These are phyloP conservation scores for Boletellus sp. DNA, from an alignment of 768 basidiomycete species.

Conservation along the genomic window DNA sequence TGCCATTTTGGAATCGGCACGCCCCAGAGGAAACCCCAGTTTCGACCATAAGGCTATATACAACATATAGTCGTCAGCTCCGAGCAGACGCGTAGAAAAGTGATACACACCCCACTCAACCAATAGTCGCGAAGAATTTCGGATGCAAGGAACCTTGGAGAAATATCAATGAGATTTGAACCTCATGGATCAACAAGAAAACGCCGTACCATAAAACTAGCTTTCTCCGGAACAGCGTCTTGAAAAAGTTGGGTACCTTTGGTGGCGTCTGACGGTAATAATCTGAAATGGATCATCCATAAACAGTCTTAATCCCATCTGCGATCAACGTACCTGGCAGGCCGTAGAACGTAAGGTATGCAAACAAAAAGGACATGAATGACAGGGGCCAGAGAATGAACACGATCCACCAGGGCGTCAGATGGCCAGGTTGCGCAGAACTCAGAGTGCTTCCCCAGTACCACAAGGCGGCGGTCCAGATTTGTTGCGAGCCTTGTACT, in stretches of 20 bases:
- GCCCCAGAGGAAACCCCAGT: constrained; percentile 93
- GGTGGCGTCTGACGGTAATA: constrained; percentile 92
- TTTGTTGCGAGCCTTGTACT: constrained; percentile 92
- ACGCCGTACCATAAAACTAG: constrained; percentile 72
- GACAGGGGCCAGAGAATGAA: constrained; percentile 80
- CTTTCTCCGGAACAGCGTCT: constrained; percentile 84
- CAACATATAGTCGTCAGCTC: constrained; percentile 10
- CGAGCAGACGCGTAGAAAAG: not conserved
- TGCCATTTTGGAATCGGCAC: constrained; percentile 80
- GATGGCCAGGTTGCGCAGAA: constrained; percentile 43
- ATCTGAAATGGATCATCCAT: constrained; percentile 40
- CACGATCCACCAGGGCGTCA: constrained; percentile 83
- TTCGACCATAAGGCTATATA: constrained; percentile 80
- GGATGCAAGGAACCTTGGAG: constrained; percentile 71
- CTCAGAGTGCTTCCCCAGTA: constrained; percentile 90
- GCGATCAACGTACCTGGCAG: constrained; percentile 61
- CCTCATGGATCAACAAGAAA: not conserved
- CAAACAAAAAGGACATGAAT: constrained; percentile 69
- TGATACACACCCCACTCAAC: constrained; percentile 70
- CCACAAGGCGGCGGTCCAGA: constrained; percentile 95
- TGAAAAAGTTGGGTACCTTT: constrained; percentile 90
- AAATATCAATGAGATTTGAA: not conserved
- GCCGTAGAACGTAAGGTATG: constrained; percentile 81
- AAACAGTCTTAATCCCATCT: not conserved
- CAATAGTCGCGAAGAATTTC: constrained; percentile 92